These are phyloP conservation scores for Microthyrium microscopicum DNA, from an alignment of 2,329 filamentous ascomycete species.

Conservation along the genomic window DNA sequence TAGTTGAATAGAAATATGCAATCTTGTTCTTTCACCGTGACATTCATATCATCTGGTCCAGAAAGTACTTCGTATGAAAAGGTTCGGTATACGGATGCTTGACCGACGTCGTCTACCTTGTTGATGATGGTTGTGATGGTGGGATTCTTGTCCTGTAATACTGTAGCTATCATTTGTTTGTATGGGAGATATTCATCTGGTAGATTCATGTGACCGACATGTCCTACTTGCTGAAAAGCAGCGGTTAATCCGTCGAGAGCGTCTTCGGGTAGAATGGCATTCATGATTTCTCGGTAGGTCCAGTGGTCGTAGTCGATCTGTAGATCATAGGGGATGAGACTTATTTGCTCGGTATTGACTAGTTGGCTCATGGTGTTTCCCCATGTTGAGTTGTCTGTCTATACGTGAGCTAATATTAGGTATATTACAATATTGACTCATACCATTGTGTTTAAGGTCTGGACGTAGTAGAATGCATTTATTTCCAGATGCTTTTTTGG, in stretches of 20 bases:
- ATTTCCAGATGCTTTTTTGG: slow-evolving; percentile 29
- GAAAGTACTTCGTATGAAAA: slow-evolving; percentile 84
- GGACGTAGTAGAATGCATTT: slow-evolving; percentile 31
- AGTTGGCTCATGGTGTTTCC: slow-evolving; percentile 52
- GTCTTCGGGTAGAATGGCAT: slow-evolving; percentile 62
- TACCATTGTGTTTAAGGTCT: slow-evolving; percentile 24
- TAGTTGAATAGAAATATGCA: slow-evolving; percentile 92
- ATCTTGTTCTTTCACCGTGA: slow-evolving; percentile 63
- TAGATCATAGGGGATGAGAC: slow-evolving; percentile 59
- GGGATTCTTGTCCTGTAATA: slow-evolving; percentile 80
- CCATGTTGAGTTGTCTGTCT: slow-evolving; percentile 57
- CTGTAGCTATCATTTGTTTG: slow-evolving; percentile 68
- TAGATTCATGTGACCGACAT: slow-evolving; percentile 84
- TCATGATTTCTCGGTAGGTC: slow-evolving; percentile 78
- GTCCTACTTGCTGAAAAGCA: slow-evolving; percentile 77
- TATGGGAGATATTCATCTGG: slow-evolving; percentile 69
- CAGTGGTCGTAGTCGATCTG: slow-evolving; percentile 71
- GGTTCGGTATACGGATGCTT: slow-evolving; percentile 72
- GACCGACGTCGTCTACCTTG: slow-evolving; percentile 79
- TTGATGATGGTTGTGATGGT: slow-evolving; percentile 80
- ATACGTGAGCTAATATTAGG: background rate
- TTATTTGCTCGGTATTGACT: slow-evolving; percentile 49
- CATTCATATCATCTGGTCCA: slow-evolving; percentile 67
- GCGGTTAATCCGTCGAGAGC: slow-evolving; percentile 66
- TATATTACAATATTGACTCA: slow-evolving; percentile 5